phyloP scores from a whole-genome alignment of 2,329 filamentous ascomycete genomes.

The Blastomyces silverae region DNA sequence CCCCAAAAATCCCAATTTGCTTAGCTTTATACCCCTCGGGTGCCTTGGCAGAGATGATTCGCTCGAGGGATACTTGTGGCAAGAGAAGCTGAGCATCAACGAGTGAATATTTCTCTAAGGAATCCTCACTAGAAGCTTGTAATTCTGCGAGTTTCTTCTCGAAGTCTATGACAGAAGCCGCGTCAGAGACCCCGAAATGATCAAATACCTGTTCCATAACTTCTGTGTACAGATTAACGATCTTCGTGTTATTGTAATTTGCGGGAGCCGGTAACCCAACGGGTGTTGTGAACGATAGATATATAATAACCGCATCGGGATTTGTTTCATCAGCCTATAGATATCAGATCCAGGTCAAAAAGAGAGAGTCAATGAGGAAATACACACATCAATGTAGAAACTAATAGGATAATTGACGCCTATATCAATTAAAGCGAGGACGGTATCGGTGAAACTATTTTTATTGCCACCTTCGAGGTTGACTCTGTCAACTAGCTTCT shows the following conservation, averaged over 20 bases:
- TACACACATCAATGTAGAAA: constrained; percentile 17
- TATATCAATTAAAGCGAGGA: constrained; percentile 35
- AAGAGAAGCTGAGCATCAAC: constrained; percentile 50
- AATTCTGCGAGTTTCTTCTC: constrained; percentile 55
- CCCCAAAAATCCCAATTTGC: constrained; percentile 54
- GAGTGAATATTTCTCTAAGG: constrained; percentile 38
- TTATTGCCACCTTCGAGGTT: constrained; percentile 27
- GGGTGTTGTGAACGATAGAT: constrained; percentile 38
- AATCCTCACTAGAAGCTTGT: not conserved
- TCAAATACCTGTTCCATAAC: constrained; percentile 40
- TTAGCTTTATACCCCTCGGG: constrained; percentile 47
- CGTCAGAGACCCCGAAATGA: constrained; percentile 33
- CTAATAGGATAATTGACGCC: constrained; percentile 34
- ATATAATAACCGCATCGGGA: constrained; percentile 49
- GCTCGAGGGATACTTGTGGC: constrained; percentile 51
- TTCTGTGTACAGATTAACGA: constrained; percentile 47
- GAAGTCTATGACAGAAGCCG: constrained; percentile 48
- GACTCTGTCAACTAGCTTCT: constrained; percentile 50
- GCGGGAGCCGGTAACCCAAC: constrained; percentile 58
- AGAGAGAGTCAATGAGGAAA: not conserved
- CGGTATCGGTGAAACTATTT: constrained; percentile 30
- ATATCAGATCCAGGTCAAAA: constrained; percentile 4
- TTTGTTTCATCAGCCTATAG: constrained; percentile 47
- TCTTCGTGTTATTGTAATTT: constrained; percentile 52
- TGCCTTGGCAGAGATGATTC: constrained; percentile 48